Evolutionary conservation across 306 rosid species (phyloP).

Genomic region (Pterocarpus macrocarpus): DNA sequence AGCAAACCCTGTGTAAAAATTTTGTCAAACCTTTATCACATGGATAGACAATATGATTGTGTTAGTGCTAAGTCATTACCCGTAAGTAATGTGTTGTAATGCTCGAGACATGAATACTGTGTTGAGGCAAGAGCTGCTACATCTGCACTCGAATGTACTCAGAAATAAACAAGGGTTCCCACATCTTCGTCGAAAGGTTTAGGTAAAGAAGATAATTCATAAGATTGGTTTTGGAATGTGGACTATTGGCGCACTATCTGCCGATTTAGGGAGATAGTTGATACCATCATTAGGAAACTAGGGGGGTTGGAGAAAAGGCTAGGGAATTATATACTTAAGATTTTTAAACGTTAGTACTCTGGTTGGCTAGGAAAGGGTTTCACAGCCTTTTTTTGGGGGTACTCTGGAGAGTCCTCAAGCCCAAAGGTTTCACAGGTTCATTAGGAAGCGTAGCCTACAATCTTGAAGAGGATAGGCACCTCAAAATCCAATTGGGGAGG

Average conservation of each 20-base stretch:
- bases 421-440: too few species aligned
- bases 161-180: background rate
- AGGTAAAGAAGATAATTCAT: background rate
- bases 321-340: background rate
- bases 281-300: background rate
- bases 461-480: background rate
- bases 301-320: background rate
- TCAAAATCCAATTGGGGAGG: background rate
- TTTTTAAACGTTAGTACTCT: background rate
- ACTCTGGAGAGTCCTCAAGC: too few species aligned
- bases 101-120: too few species aligned
- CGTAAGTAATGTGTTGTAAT: background rate
- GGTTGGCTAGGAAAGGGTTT: background rate
- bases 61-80: background rate
- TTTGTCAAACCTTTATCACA: background rate
- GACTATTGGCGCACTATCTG: background rate
- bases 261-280: background rate
- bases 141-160: background rate
- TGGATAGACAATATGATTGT: background rate
- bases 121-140: background rate
- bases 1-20: too few species aligned
- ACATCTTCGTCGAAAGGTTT: too few species aligned
- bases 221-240: background rate
- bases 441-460: background rate
- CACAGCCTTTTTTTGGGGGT: background rate